A percentile compares a stretch with the other conserved stretches of the same genome.
Evolutionary conservation across 2,329 filamentous ascomycete species (phyloP).

Genomic region (Didymella lethalis): DNA sequence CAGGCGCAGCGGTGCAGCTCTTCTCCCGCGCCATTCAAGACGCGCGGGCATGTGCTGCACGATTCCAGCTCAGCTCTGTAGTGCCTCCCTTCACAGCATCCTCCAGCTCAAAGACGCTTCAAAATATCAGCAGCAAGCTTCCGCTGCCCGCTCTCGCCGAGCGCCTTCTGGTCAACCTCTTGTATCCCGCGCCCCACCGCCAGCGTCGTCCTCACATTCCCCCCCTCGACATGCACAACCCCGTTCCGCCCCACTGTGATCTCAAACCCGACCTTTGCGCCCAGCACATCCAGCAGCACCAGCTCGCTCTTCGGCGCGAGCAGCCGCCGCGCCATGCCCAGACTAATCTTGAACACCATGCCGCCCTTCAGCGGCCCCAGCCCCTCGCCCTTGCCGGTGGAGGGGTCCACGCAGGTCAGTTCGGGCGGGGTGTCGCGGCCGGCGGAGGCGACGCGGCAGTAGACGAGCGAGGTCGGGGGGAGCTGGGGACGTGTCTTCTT

Average conservation of each 20-base stretch:
- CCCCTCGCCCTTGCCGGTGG: slow-evolving; percentile 88
- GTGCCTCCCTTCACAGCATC: no score
- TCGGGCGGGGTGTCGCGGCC: slow-evolving; percentile 75
- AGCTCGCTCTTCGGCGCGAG: slow-evolving; percentile 69
- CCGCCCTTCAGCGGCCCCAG: slow-evolving; percentile 83
- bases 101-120: slow-evolving; percentile 52
- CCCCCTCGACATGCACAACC: slow-evolving; percentile 88
- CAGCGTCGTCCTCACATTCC: slow-evolving; percentile 74
- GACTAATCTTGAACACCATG: slow-evolving; percentile 83
- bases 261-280: slow-evolving; percentile 85
- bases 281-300: slow-evolving; percentile 80
- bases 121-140: slow-evolving; percentile 73
- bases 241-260: slow-evolving; percentile 94
- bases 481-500: slow-evolving; percentile 91
- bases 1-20: no score
- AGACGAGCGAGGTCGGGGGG: slow-evolving; percentile 78
- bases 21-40: no score
- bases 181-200: slow-evolving; percentile 79
- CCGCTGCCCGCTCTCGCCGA: slow-evolving; percentile 72
- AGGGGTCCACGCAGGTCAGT: slow-evolving; percentile 84
- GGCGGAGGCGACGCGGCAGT: slow-evolving; percentile 81
- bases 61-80: no score
- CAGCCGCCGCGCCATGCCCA: slow-evolving; percentile 81
- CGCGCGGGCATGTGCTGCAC: no score
- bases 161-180: slow-evolving; percentile 74